Conservation (phyloP, 2,329 filamentous ascomycete genomes). For the Ceratocystis papillata region DNA sequence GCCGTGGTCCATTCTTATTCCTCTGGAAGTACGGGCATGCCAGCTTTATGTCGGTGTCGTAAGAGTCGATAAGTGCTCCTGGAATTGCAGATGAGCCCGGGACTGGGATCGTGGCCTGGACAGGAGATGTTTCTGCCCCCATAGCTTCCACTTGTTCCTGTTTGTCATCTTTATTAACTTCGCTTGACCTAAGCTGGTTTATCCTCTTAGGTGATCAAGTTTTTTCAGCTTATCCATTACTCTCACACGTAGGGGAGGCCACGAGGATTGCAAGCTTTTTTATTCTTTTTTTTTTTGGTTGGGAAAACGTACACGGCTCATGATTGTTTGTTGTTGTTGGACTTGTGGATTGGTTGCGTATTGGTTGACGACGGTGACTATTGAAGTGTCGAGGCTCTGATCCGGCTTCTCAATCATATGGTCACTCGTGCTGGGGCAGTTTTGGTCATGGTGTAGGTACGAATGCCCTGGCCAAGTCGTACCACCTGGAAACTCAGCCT, state of each 20-base stretch:
- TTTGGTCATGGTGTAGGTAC: not conserved
- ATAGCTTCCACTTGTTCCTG: not conserved
- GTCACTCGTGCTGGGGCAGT: not conserved
- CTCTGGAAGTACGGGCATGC: constrained; percentile 23
- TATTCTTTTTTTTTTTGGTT: not conserved
- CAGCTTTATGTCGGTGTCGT: constrained; percentile 17
- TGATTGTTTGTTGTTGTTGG: not conserved
- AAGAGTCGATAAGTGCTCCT: not conserved
- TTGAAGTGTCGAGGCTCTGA: not conserved
- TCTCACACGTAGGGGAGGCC: not conserved
- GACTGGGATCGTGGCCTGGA: not conserved
- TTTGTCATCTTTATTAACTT: not conserved
- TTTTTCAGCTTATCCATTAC: not conserved
- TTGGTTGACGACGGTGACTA: not conserved
- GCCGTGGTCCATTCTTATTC: constrained; percentile 16
- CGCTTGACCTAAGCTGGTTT: not conserved
- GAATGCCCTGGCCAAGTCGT: not conserved
- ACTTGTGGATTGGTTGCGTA: not conserved
- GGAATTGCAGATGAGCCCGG: not conserved
- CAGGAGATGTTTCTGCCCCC: not conserved
- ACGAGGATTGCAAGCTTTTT: not conserved
- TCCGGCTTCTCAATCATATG: constrained; percentile 7
- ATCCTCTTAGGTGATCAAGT: not conserved
- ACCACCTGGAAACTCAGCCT: not conserved
- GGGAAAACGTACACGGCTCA: not conserved